phyloP scores from a whole-genome alignment of 257 asterid genomes.

The Lantana camara region DNA sequence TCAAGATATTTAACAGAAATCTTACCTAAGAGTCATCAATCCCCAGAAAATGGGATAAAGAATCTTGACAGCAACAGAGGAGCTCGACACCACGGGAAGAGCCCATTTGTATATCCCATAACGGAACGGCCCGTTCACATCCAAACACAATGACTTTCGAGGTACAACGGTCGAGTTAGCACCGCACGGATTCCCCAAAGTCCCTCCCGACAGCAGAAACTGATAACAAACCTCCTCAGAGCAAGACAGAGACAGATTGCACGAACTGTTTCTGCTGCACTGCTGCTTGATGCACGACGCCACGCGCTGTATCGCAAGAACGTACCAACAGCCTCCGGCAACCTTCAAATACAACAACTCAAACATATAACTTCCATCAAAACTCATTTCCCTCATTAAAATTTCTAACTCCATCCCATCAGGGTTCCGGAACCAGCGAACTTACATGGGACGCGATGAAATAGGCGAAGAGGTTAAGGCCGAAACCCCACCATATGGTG shows the following conservation, averaged over 20 bases:
- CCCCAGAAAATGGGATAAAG: constrained; percentile 98
- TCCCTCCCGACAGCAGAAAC: constrained; percentile 40
- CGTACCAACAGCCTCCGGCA: constrained; percentile 98
- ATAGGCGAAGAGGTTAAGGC: constrained; percentile 90
- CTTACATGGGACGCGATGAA: constrained; percentile 96
- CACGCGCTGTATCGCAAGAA: constrained; percentile 86
- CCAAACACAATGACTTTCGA: constrained; percentile 60
- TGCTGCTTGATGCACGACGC: constrained; percentile 77
- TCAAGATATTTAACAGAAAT: no score
- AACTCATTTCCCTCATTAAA: no score
- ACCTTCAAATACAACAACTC: constrained; percentile 54
- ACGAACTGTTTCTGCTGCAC: constrained; percentile 40
- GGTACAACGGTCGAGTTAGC: constrained; percentile 38
- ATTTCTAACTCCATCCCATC: no score
- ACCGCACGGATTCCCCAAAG: constrained; percentile 51
- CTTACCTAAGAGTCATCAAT: constrained; percentile 85
- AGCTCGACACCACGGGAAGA: constrained; percentile 88
- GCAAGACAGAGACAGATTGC: constrained; percentile 62
- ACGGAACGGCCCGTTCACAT: constrained; percentile 70
- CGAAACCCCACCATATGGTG: constrained; percentile 98
- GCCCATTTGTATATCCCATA: constrained; percentile 91
- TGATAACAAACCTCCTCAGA: constrained; percentile 59
- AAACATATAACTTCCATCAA: no score
- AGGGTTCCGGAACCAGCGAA: background rate
- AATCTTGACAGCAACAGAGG: constrained; percentile 70